Evolutionary conservation across 306 rosid genomes (phyloP), one percentile per base, ranked within the genome.

Genomic region (Medicago arabica): DNA sequence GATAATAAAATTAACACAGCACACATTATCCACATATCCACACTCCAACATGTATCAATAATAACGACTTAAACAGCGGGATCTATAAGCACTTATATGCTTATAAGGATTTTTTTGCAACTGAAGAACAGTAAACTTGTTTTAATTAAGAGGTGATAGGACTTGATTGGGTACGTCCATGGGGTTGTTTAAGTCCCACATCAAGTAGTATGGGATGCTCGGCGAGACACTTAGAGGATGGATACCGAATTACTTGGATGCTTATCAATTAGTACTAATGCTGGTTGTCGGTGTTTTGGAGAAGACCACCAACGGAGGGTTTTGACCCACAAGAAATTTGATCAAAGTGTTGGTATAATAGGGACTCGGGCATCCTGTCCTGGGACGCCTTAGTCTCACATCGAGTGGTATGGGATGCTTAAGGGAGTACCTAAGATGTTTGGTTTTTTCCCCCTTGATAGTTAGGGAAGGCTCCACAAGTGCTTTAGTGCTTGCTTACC

Each of bases 21-120:
- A 49, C 69, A 77, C 18, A 75, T 39, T 57, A 65, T 43, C 69
- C 38, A 55, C 65, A 81, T 57, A 65, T 43, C 69, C 38, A 55
- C 65, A 81, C 34, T 75, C 69, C 57, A 83, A 50, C 50, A 51
- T 55, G 51, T 11, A 75, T 49, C 61, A 28, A 70, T 65, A 78
- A 13, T 65, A 78, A 13, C 55, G 43, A 19, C 63, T 46, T 47
- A 23, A 54, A 75, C 21, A 18, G 31, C 1, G 9, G 43, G 47
- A 81, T 61, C 75, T 78, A 28, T 49, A 1, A 31, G 14, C 62
- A 49, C 17, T 34, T 19, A 44, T 23, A 46, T 44, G 19, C 41
- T 67, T 28, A 50, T 5, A 28, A 43, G 17, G 55, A 67, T 13
- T 46, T 44, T 44, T 67, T 46, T 23, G 71, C 21, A 43, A 41